Evolutionary conservation across 1,284 basidiomycete genomes (phyloP).

Genomic region (Malassezia arunalokei): DNA sequence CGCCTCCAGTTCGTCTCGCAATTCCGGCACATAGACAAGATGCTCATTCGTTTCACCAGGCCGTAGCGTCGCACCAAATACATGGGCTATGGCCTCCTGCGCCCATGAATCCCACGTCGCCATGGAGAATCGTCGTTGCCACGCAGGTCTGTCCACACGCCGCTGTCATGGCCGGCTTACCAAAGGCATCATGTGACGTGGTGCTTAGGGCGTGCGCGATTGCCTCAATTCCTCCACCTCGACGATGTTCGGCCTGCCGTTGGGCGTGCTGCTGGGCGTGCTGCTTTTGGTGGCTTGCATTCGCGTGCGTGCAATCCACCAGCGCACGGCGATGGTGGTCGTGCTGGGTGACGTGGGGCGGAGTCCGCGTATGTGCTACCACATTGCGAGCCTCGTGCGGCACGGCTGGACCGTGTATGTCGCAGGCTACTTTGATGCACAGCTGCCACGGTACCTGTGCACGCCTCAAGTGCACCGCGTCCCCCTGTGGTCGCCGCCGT

Average conservation of each 20-base stretch:
- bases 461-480: constrained; percentile 40
- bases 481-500: constrained; percentile 57
- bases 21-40: constrained; percentile 64
- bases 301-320: background rate
- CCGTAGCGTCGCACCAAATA: constrained; percentile 1
- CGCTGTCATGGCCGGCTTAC: no score
- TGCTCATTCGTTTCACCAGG: no score
- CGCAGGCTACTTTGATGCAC: constrained; percentile 58
- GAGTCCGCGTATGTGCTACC: constrained; percentile 97
- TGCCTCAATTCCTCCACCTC: background rate
- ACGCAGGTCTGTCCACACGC: no score
- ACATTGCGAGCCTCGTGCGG: constrained; percentile 77
- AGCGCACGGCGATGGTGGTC: constrained; percentile 58
- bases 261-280: background rate
- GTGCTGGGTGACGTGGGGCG: constrained; percentile 92
- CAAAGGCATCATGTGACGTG: background rate
- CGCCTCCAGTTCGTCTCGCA: constrained; percentile 60
- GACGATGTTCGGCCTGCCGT: background rate
- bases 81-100: background rate
- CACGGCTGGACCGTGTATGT: constrained; percentile 67
- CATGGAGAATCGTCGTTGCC: no score
- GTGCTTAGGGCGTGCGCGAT: background rate
- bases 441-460: constrained; percentile 22
- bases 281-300: background rate
- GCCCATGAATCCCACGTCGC: constrained; percentile 5